Base-by-base conservation (phyloP, 2,329 filamentous ascomycete species). In the Ambrosiella beaveri region DNA sequence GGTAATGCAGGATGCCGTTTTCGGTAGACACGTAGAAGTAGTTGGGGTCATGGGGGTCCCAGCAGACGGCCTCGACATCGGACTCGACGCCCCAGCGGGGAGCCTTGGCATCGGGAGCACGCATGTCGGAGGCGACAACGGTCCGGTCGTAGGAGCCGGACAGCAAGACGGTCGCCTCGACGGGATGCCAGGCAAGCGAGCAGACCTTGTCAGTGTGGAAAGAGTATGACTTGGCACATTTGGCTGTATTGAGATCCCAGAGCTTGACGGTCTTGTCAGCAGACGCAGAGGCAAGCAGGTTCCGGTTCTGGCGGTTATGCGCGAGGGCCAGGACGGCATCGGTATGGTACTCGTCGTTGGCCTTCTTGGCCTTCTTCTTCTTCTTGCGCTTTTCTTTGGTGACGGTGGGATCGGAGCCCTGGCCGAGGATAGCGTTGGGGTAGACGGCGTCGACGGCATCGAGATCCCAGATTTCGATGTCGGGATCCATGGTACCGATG, bases 201-300 rank as follows among this genome's bases (percentile, higher is more conserved):
- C 90, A 98, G 63, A 97, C 90, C 74, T 98, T 98, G 76, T 96
- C 93, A 40, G 88, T 95, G 73, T 98, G 93, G 72, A 95, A 88
- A 13, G 81, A 78, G 76, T 98, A 98, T 50, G 90, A 96, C 73
- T 96, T 93, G 65, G 93, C 93, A 71, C 89, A 95, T 70, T 84
- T 89, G 61, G 86, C 80, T 2, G 88, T 96, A 73, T 89, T 87
- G 62, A 98, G 75, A 69, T 98, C 93, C 93, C 93, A 98, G 17
- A 98, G 79, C 75, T 98, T 98, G 66, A 97, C 84, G 2, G 93
- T 98, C 73, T 90, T 89, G 74, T 98, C 93, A 17, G 93, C 93
- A 1, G 93, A 98, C 1, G 87, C 88, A 0, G 91, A 97, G 11
- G 93, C 93, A 51, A 98, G 80, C 59, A 98, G 78, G 69, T 97